These are phyloP conservation scores for Carex cristatella DNA, from an alignment of 176 grass and related monocot species.

Conservation along the genomic window DNA sequence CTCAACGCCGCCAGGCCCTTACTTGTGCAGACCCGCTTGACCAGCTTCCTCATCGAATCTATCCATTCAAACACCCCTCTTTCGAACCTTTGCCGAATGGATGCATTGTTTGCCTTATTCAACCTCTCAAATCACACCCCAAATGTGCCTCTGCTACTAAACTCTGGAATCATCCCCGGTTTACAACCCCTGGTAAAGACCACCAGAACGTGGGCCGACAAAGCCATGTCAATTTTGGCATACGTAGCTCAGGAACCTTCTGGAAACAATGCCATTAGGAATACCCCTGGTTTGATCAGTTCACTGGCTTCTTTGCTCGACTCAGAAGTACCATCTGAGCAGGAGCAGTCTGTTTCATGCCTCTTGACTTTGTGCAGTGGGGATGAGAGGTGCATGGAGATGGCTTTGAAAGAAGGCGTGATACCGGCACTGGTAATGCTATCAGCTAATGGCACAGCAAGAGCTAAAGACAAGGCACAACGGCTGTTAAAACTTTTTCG, in stretches of 20 bases:
- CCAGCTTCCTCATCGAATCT: slow-evolving; percentile 35
- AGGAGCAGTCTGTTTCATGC: slow-evolving; percentile 68
- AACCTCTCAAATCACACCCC: slow-evolving; percentile 54
- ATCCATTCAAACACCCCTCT: slow-evolving; percentile 13
- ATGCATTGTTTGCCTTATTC: slow-evolving; percentile 52
- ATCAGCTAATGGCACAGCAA: slow-evolving; percentile 40
- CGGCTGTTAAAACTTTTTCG: slow-evolving; percentile 61
- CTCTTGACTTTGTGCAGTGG: slow-evolving; percentile 53
- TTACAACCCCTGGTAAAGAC: slow-evolving; percentile 35
- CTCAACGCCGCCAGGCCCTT: slow-evolving; percentile 47
- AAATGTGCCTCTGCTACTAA: slow-evolving; percentile 43
- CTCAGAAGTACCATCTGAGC: slow-evolving; percentile 36
- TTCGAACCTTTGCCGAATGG: slow-evolving; percentile 38
- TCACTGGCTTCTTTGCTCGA: slow-evolving; percentile 48
- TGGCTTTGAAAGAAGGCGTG: slow-evolving; percentile 66
- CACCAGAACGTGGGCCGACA: slow-evolving; percentile 36
- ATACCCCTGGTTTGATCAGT: slow-evolving; percentile 36
- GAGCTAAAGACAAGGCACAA: slow-evolving; percentile 64
- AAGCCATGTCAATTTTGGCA: slow-evolving; percentile 50
- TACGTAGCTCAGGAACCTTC: slow-evolving; percentile 35
- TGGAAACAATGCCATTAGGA: slow-evolving; percentile 38
- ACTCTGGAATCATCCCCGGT: slow-evolving; percentile 34
- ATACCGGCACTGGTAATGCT: slow-evolving; percentile 64
- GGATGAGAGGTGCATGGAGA: slow-evolving; percentile 38
- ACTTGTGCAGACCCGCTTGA: slow-evolving; percentile 42